These are phyloP conservation scores for Wickerhamiella pararugosa DNA, from an alignment of 1,139 yeast species.

Conservation along the genomic window DNA sequence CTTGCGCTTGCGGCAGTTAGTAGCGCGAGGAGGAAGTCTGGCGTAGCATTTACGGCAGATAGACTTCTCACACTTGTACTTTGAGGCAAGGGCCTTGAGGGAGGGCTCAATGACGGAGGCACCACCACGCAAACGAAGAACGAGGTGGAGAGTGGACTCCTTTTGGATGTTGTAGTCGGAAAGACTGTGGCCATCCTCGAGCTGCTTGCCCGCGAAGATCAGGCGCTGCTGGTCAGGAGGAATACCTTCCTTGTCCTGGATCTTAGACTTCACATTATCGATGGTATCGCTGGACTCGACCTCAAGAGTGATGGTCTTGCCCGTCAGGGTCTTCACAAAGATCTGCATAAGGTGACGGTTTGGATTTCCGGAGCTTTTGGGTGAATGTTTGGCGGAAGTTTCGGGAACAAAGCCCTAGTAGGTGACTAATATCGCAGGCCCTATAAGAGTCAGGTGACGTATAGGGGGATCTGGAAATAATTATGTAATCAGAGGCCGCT, in stretches of 20 bases:
- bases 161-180: slow-evolving; percentile 92
- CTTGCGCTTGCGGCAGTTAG: slow-evolving; percentile 99
- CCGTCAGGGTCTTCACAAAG: slow-evolving; percentile 97
- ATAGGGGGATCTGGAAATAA: no score
- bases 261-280: slow-evolving; percentile 86
- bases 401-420: not conserved
- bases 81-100: slow-evolving; percentile 96
- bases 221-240: slow-evolving; percentile 93
- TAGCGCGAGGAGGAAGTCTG: slow-evolving; percentile 99
- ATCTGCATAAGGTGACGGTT: slow-evolving; percentile 53
- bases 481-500: not conserved
- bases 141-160: slow-evolving; percentile 82
- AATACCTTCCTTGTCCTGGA: slow-evolving; percentile 89
- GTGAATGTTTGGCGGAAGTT: slow-evolving; percentile 3
- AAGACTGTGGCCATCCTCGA: slow-evolving; percentile 85
- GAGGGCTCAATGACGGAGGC: slow-evolving; percentile 99
- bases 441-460: no score
- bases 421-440: no score
- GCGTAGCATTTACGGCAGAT: slow-evolving; percentile 99
- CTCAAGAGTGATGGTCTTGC: slow-evolving; percentile 94
- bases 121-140: slow-evolving; percentile 84
- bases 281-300: slow-evolving; percentile 90
- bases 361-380: not conserved
- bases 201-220: slow-evolving; percentile 88
- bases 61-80: slow-evolving; percentile 98